Conservation (phyloP, 768 basidiomycete species). For the Sistotremastrum suecicum region DNA sequence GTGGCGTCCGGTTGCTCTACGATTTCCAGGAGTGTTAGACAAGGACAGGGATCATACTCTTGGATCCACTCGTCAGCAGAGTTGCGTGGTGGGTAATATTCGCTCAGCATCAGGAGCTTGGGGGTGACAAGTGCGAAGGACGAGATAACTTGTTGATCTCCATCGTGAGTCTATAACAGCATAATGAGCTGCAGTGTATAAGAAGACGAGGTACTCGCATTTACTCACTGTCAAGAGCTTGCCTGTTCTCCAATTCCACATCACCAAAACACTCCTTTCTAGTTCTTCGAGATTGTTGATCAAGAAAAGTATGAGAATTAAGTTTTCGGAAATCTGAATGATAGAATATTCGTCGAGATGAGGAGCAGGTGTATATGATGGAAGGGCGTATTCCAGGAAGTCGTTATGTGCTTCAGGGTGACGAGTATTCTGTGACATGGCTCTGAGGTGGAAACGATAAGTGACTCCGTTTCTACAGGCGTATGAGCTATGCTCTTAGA, state of each 20-base stretch:
- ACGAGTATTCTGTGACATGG: constrained; percentile 27
- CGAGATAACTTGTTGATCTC: not conserved
- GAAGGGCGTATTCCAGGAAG: constrained; percentile 10
- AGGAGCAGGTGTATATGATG: constrained; percentile 11
- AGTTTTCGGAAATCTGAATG: constrained; percentile 42
- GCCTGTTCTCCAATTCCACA: constrained; percentile 61
- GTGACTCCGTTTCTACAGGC: not conserved
- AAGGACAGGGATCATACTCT: constrained; percentile 13
- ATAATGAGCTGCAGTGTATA: not conserved
- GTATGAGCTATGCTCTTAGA: too few relatives aligned
- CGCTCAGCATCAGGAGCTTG: constrained; percentile 12
- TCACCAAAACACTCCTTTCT: constrained; percentile 28
- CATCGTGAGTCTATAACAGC: constrained; percentile 5
- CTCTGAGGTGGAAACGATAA: constrained; percentile 30
- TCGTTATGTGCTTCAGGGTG: constrained; percentile 30
- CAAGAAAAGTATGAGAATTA: constrained; percentile 35
- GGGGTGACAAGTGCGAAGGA: constrained; percentile 16
- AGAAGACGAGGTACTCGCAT: not conserved
- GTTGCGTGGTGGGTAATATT: constrained; percentile 4
- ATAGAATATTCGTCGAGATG: constrained; percentile 16
- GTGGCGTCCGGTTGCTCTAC: constrained; percentile 16
- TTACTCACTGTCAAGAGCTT: constrained; percentile 31
- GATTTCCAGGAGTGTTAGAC: constrained; percentile 28
- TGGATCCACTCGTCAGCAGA: constrained; percentile 12
- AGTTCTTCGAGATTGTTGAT: constrained; percentile 15